phyloP scores from a whole-genome alignment of 768 basidiomycete genomes.

The Agrocybe praecox region DNA sequence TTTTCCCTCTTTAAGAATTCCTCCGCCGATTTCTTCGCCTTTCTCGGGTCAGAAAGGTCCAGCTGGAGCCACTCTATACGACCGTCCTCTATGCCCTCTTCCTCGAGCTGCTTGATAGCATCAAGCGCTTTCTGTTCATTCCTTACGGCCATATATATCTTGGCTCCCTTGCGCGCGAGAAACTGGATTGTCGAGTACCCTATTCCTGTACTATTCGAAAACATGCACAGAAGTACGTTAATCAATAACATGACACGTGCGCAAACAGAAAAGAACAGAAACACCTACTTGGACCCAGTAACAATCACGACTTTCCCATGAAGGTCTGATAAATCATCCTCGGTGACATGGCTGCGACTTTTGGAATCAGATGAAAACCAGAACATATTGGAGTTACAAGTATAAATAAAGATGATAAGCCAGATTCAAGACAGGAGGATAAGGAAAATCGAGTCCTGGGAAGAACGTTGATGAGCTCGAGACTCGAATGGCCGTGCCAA shows the following conservation, averaged over 20 bases:
- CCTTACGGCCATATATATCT: slow-evolving; percentile 26
- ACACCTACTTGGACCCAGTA: slow-evolving; percentile 49
- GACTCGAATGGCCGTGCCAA: too few species aligned
- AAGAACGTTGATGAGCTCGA: too few species aligned
- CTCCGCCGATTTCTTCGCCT: slow-evolving; percentile 34
- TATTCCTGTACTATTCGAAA: slow-evolving; percentile 31
- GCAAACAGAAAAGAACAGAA: neutral
- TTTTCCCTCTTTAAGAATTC: slow-evolving; percentile 38
- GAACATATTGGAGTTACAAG: too few species aligned
- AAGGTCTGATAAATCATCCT: slow-evolving; percentile 46
- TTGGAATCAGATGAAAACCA: neutral
- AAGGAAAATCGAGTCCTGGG: too few species aligned
- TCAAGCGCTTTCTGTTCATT: slow-evolving; percentile 19
- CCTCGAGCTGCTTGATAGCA: slow-evolving; percentile 28
- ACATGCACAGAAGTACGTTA: neutral
- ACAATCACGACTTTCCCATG: slow-evolving; percentile 48
- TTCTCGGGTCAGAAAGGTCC: slow-evolving; percentile 38
- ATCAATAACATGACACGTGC: neutral
- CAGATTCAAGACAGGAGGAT: too few species aligned
- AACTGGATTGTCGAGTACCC: slow-evolving; percentile 38
- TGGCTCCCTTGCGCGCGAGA: slow-evolving; percentile 43
- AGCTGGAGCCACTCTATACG: slow-evolving; percentile 36
- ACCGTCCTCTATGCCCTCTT: slow-evolving; percentile 32
- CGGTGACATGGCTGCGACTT: slow-evolving; percentile 21
- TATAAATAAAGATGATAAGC: too few species aligned